phyloP scores from a whole-genome alignment of 306 rosid species.

The Cicer chorassanicum region DNA sequence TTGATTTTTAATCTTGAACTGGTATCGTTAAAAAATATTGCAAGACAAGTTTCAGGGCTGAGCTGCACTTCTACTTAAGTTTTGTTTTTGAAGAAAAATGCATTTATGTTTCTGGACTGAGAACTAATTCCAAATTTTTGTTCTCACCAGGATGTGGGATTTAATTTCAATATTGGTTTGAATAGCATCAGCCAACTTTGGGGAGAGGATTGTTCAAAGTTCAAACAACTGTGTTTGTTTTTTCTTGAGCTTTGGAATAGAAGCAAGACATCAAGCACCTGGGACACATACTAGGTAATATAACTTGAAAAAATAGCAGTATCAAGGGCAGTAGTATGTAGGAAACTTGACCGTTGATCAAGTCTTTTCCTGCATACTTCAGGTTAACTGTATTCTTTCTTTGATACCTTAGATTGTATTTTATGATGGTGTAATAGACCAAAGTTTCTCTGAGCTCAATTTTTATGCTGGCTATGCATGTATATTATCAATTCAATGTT shows the following conservation, averaged over 20 bases:
- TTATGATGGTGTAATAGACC: conserved; percentile 21
- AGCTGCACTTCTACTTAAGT: conserved; percentile 11
- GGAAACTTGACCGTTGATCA: not conserved
- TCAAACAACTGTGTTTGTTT: not conserved
- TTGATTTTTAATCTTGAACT: not conserved
- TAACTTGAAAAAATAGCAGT: not conserved
- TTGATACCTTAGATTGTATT: conserved; percentile 6
- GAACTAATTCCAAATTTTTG: conserved; percentile 3
- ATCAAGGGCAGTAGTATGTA: conserved; percentile 9
- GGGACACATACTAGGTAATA: not conserved
- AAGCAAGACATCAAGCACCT: not conserved
- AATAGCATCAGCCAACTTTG: conserved; percentile 17
- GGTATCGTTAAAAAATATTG: conserved; percentile 6
- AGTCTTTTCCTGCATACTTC: conserved; percentile 5
- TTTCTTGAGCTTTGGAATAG: not conserved
- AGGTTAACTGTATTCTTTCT: not conserved
- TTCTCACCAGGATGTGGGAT: conserved; percentile 3
- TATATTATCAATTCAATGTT: not conserved
- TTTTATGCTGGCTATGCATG: conserved; percentile 5
- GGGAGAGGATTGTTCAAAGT: not conserved
- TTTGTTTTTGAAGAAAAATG: conserved; percentile 10
- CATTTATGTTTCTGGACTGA: conserved; percentile 17
- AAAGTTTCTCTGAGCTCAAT: conserved; percentile 17
- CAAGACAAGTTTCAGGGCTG: conserved; percentile 7
- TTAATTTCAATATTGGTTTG: conserved; percentile 12